Base-by-base conservation (phyloP, 345 rosid genomes). In the Populus deltoides region DNA sequence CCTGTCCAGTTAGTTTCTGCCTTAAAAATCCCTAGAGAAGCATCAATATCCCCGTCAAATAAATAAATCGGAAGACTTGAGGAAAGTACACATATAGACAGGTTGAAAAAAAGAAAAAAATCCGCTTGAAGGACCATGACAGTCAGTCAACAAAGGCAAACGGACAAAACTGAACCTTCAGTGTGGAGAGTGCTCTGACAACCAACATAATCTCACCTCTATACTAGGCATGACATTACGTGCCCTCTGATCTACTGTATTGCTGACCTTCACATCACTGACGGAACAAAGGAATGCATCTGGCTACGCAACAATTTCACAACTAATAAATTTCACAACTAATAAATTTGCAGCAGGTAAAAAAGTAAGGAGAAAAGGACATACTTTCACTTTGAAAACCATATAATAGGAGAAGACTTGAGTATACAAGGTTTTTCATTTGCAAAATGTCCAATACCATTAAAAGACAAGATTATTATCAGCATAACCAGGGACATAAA, bases 261-360 rank as follows among this genome's bases (percentile, higher is more conserved):
- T 92, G 81, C 78, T 81, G 82, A 97, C 94, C 84, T 92, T 97
- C 74, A 97, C 99, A 84, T 94, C 97, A 84, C 89, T 89, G 79
- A 97, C 76, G 12, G 98, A 97, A 85, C 97, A 97, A 72, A 97
- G 93, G 81, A 97, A 97, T 79, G 98, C 94, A 91, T 97, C 99
- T 89, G 97, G 96, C 99, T 97, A 89, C 86, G 91, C 77, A 86
- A 71, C 78, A 88, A 75, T 68, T 65, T 66, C 57, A 80, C 61
- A 65, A 74, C 79, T 76, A 83, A 83, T 69, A 73, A 81, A 75
- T 66, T 68, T 79, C 57, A 80, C 61, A 65, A 74, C 79, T 76
- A 83, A 83, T 69, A 73, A 81, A 75, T 66, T 68, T 79, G 74
- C 74, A 20, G 57, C 73, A 71, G 57, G 53, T 31, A 2, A 76